Evolutionary conservation across 176 grass and related monocot genomes (phyloP), one percentile per base, ranked within the genome.

Genomic region (Oryza meyeriana): DNA sequence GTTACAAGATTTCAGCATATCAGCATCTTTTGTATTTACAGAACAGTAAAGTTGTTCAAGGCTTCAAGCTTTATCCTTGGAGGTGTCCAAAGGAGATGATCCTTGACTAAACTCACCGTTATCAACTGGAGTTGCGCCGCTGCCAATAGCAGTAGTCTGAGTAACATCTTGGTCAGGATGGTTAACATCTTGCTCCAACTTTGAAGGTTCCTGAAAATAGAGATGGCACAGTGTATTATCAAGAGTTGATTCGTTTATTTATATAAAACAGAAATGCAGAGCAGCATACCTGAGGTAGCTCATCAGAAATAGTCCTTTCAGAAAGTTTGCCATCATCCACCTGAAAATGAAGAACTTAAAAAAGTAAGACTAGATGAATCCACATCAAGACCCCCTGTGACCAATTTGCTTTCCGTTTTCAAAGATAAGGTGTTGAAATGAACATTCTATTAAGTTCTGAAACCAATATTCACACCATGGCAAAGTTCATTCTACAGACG

Each of bases 231-330:
- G 42, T 83, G 10, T 75, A 31, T 39, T 52, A 69, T 66, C 71
- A 84, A 61, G 10, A 31, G 34, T 61, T 84, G 62, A 62, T 65
- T 32, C 8, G 6, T 29, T 7, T 32, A 66, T 29, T 18, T 35
- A 75, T 47, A 82, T n/a, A 75, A 72, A 64, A 71, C 33, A 85
- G 47, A 61, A 27, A 35, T 79, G 67, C 50, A 82, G 17, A 79
- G 16, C 66, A 61, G 6, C 82, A 86, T 74, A 85, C 95, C 84
- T 95, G 84, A 65, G 86, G 90, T 78, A 90, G 41, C 63, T 98
- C 90, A 63, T 98, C 90, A 76, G 93, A 98, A 59, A 98, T 84
- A 73, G 93, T 95, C 64, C 93, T 85, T 84, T 95, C 93, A 71
- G 93, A 95, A 58, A 93, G 89, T 64, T 93, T 98, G 79, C 89